phyloP scores from a whole-genome alignment of 1,284 basidiomycete species.

The Melampsora larici-populina region DNA sequence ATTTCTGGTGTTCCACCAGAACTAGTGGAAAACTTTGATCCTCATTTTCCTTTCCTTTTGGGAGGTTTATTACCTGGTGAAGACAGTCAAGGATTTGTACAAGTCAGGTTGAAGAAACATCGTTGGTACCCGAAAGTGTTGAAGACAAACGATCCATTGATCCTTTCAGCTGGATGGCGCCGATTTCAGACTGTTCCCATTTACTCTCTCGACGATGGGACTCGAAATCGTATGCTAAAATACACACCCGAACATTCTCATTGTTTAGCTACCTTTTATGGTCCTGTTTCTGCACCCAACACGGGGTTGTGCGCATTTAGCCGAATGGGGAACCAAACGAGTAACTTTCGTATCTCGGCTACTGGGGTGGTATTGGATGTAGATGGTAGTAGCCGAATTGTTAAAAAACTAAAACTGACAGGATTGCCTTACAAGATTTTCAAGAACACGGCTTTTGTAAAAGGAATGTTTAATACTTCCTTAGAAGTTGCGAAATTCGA shows the following conservation, averaged over 20 bases:
- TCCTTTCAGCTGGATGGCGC: constrained; percentile 92
- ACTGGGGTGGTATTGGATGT: constrained; percentile 93
- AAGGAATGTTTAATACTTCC: constrained; percentile 91
- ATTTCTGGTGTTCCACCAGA: constrained; percentile 80
- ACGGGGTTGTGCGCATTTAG: constrained; percentile 98
- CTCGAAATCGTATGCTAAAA: constrained; percentile 98
- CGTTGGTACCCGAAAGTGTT: constrained; percentile 88
- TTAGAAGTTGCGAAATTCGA: constrained; percentile 98
- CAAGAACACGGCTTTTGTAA: constrained; percentile 98
- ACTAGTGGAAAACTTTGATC: constrained; percentile 89
- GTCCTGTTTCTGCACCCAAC: constrained; percentile 83
- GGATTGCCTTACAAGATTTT: constrained; percentile 93
- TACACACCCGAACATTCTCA: constrained; percentile 99
- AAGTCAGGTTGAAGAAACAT: constrained; percentile 93
- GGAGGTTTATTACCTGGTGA: constrained; percentile 90
- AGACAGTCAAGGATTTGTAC: constrained; percentile 86
- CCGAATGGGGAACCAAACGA: constrained; percentile 64
- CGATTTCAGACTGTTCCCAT: constrained; percentile 92
- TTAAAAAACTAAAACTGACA: constrained; percentile 97
- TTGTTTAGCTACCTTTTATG: constrained; percentile 95
- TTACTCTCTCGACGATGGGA: constrained; percentile 93
- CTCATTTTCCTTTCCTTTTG: constrained; percentile 81
- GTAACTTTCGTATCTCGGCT: constrained; percentile 84
- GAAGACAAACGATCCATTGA: constrained; percentile 95
- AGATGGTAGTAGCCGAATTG: constrained; percentile 85